phyloP scores from a whole-genome alignment of 1,284 basidiomycete species.

The Farysia itapuensis region DNA sequence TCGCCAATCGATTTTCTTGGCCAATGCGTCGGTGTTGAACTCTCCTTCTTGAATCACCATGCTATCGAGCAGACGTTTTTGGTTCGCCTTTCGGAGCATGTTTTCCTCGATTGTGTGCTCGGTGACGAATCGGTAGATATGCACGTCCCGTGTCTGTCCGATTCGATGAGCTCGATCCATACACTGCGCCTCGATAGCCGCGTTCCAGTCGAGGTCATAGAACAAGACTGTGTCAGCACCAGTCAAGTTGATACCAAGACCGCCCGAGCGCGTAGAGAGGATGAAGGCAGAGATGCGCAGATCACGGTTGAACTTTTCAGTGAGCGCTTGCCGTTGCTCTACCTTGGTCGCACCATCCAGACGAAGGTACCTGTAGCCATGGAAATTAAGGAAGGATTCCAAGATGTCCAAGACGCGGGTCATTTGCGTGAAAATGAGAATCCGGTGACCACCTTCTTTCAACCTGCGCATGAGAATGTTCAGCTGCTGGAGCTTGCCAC shows the following conservation, averaged over 20 bases:
- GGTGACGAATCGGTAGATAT: constrained; percentile 94
- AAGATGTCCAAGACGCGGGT: constrained; percentile 90
- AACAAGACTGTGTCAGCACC: constrained; percentile 97
- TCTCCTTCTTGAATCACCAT: constrained; percentile 91
- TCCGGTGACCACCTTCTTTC: constrained; percentile 82
- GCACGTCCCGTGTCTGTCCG: constrained; percentile 93
- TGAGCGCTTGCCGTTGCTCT: constrained; percentile 91
- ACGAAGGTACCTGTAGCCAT: constrained; percentile 88
- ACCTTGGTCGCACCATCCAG: constrained; percentile 94
- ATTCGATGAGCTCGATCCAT: constrained; percentile 94
- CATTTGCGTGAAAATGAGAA: constrained; percentile 97
- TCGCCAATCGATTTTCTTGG: constrained; percentile 71
- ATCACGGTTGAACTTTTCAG: constrained; percentile 94
- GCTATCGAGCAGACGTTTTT: constrained; percentile 87
- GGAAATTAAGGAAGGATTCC: constrained; percentile 87
- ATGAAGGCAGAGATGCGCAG: constrained; percentile 89
- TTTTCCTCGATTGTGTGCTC: constrained; percentile 93
- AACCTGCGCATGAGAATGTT: constrained; percentile 76
- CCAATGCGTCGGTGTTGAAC: constrained; percentile 67
- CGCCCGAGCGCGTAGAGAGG: constrained; percentile 86
- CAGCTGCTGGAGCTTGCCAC: constrained; percentile 89
- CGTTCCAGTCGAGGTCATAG: constrained; percentile 97
- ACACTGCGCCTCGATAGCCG: constrained; percentile 94
- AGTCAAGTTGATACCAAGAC: constrained; percentile 89
- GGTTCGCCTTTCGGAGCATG: constrained; percentile 91